These are phyloP conservation scores for Stephania cephalantha DNA, from an alignment of 164 flowering plant genomes.

Conservation along the genomic window DNA sequence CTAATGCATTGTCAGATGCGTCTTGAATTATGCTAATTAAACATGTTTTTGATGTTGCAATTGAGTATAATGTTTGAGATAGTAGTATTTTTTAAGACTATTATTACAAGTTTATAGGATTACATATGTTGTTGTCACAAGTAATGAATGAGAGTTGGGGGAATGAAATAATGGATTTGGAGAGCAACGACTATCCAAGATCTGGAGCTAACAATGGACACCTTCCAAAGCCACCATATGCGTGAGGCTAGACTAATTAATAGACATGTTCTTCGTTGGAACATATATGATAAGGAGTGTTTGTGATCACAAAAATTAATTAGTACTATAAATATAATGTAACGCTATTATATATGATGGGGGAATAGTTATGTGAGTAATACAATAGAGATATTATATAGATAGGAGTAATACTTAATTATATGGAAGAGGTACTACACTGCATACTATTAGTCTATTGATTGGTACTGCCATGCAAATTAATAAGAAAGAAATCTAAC, in stretches of 20 bases:
- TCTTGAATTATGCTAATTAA: too few relatives aligned
- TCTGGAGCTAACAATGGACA: slow-evolving; percentile 21
- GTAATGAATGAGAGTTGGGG: background rate
- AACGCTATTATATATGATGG: background rate
- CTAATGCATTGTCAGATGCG: too few relatives aligned
- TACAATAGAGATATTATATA: background rate
- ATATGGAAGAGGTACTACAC: background rate
- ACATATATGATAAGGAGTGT: background rate
- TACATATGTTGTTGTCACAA: too few relatives aligned
- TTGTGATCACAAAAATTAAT: background rate
- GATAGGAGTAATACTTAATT: background rate
- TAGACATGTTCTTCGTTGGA: background rate
- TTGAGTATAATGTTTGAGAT: too few relatives aligned
- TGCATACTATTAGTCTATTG: too few relatives aligned
- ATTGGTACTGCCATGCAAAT: too few relatives aligned
- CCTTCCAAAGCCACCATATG: slow-evolving; percentile 19
- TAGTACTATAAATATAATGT: too few relatives aligned
- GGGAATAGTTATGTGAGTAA: background rate
- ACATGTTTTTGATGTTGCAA: too few relatives aligned
- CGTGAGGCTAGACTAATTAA: background rate
- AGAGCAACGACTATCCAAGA: slow-evolving; percentile 20
- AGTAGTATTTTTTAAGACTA: too few relatives aligned
- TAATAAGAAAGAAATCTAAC: background rate
- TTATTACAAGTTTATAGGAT: too few relatives aligned
- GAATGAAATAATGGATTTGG: slow-evolving; percentile 15